Evolutionary conservation across 169 alveolate species (phyloP).

Genomic region (Plasmodium fragile): DNA sequence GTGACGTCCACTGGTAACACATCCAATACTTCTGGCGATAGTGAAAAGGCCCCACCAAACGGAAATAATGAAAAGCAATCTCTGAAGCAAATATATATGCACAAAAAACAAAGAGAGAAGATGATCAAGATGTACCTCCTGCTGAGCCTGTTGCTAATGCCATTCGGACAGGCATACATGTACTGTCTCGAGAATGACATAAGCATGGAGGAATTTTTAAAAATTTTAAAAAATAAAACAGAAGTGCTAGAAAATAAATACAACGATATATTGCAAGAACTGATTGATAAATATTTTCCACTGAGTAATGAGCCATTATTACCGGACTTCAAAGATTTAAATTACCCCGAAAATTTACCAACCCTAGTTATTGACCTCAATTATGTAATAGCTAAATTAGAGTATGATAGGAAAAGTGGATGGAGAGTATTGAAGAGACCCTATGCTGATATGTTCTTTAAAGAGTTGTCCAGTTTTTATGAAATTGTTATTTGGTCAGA

Average conservation of each 20-base stretch:
- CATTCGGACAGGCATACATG: constrained; percentile 57
- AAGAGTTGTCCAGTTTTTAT: constrained; percentile 90
- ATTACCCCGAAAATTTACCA: constrained; percentile 93
- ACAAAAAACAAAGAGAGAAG: constrained; percentile 44
- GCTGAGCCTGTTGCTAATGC: constrained; percentile 55
- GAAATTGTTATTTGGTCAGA: constrained; percentile 96
- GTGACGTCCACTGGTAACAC: neutral
- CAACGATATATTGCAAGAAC: constrained; percentile 44
- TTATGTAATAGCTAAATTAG: constrained; percentile 89
- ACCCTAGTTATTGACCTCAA: constrained; percentile 92
- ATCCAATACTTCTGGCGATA: neutral
- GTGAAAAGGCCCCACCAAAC: neutral
- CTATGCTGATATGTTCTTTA: constrained; percentile 92
- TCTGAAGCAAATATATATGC: constrained; percentile 26
- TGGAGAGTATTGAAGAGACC: constrained; percentile 95
- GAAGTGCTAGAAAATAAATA: constrained; percentile 67
- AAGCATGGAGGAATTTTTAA: constrained; percentile 34
- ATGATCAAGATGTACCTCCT: constrained; percentile 65
- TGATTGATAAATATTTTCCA: constrained; percentile 79
- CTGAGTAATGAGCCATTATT: constrained; percentile 87
- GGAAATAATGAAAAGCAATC: constrained; percentile 1
- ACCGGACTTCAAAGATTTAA: constrained; percentile 90
- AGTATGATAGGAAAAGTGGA: constrained; percentile 90
- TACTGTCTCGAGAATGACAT: constrained; percentile 45
- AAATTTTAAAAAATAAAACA: constrained; percentile 23